These are phyloP conservation scores for Ceraceosorus bombacis DNA, from an alignment of 1,284 basidiomycete genomes.

Conservation along the genomic window DNA sequence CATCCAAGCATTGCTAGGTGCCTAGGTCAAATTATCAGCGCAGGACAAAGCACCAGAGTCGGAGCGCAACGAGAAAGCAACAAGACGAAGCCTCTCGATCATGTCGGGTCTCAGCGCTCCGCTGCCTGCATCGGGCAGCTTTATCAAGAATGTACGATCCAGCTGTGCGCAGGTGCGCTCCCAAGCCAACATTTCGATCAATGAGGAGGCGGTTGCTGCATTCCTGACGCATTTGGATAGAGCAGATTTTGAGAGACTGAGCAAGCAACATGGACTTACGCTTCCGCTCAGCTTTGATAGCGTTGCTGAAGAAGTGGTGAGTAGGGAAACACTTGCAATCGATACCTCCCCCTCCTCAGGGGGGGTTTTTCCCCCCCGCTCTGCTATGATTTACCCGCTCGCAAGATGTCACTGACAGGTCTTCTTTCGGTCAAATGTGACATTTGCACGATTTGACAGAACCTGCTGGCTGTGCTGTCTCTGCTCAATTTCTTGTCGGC, in stretches of 20 bases:
- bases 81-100: no score
- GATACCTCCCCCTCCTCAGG: no score
- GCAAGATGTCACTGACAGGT: no score
- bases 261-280: constrained; percentile 28
- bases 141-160: constrained; percentile 13
- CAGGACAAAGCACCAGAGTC: no score
- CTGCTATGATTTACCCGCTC: no score
- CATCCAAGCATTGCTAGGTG: no score
- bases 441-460: constrained; percentile 7
- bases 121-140: neutral
- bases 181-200: constrained; percentile 9
- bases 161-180: constrained; percentile 9
- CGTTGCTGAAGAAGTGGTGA: constrained; percentile 20
- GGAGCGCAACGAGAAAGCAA: no score
- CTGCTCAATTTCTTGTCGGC: constrained; percentile 37
- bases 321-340: neutral
- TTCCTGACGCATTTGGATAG: constrained; percentile 21
- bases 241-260: constrained; percentile 14
- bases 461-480: constrained; percentile 33
- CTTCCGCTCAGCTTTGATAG: constrained; percentile 36
- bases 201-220: constrained; percentile 18
- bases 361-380: no score
- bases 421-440: no score
- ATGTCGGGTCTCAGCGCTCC: neutral
- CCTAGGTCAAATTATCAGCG: no score